Evolutionary conservation across 352 stramenopile genomes (phyloP).

Genomic region (Pythium rhizo-oryzae): DNA sequence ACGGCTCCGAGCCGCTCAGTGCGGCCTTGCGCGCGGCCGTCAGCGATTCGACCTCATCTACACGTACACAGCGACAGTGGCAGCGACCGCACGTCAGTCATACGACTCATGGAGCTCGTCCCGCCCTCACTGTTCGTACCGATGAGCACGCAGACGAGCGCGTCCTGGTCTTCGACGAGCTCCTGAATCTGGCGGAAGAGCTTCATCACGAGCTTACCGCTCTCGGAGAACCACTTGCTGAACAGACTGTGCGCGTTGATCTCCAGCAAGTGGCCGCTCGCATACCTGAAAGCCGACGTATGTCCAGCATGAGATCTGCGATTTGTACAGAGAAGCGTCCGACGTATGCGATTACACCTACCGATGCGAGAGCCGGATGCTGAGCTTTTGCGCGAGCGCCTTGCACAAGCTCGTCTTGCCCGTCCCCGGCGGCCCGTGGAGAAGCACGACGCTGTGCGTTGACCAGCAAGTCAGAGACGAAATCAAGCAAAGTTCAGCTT

Average conservation of each 20-base stretch:
- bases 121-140: slow-evolving; percentile 36
- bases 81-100: background rate
- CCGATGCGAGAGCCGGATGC: slow-evolving; percentile 78
- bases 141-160: slow-evolving; percentile 92
- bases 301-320: background rate
- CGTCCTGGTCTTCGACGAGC: slow-evolving; percentile 86
- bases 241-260: slow-evolving; percentile 95
- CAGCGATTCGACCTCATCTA: slow-evolving; percentile 93
- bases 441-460: slow-evolving; percentile 87
- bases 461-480: too few relatives aligned
- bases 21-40: slow-evolving; percentile 77
- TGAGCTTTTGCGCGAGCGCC: slow-evolving; percentile 91
- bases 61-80: background rate
- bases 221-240: slow-evolving; percentile 95
- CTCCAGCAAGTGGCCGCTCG: slow-evolving; percentile 82
- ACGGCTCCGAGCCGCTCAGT: slow-evolving; percentile 81
- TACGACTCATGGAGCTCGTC: background rate
- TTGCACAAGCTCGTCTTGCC: slow-evolving; percentile 94
- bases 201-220: slow-evolving; percentile 92
- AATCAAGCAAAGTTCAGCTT: too few relatives aligned
- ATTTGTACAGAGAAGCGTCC: slow-evolving; percentile 3
- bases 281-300: slow-evolving; percentile 38
- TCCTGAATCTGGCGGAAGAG: slow-evolving; percentile 93
- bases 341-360: slow-evolving; percentile 18
- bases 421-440: slow-evolving; percentile 93